Conservation (phyloP, 2,329 filamentous ascomycete species). For the Pseudocercospora macadamiae region DNA sequence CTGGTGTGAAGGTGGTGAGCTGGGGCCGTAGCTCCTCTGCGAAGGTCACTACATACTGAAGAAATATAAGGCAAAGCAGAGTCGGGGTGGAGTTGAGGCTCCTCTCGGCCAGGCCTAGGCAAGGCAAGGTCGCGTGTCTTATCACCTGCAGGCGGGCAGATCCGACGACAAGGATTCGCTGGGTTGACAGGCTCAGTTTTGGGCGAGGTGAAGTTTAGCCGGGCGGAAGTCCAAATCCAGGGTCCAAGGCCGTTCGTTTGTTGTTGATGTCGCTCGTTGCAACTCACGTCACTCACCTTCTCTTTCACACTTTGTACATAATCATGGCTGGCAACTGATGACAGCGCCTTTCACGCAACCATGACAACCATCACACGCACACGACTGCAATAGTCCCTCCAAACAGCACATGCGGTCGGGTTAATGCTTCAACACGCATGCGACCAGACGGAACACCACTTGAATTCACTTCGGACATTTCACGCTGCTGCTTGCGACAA, state of each 20-base stretch:
- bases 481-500: neutral
- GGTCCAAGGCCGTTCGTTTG: neutral
- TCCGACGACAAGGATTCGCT: neutral
- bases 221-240: too few relatives aligned
- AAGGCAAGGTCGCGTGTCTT: slow-evolving; percentile 14
- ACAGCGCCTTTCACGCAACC: neutral
- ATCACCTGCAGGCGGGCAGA: slow-evolving; percentile 9
- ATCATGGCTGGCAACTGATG: too few relatives aligned
- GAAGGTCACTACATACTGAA: slow-evolving; percentile 15
- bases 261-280: neutral
- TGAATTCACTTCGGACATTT: neutral
- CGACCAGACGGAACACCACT: neutral
- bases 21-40: neutral
- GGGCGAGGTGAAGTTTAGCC: neutral
- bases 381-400: too few relatives aligned
- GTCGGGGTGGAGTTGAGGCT: slow-evolving; percentile 1
- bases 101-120: slow-evolving; percentile 1
- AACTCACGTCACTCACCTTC: neutral
- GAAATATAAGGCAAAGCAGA: neutral
- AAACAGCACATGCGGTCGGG: too few relatives aligned
- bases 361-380: neutral
- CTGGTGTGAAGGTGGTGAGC: neutral
- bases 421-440: too few relatives aligned
- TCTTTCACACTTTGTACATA: too few relatives aligned
- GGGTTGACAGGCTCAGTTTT: too few relatives aligned